Percentiles rank a stretch among this genome's conserved stretches.
These are phyloP conservation scores for Barnettozyma hawaiiensis DNA, from an alignment of 1,139 yeast genomes.

Conservation along the genomic window DNA sequence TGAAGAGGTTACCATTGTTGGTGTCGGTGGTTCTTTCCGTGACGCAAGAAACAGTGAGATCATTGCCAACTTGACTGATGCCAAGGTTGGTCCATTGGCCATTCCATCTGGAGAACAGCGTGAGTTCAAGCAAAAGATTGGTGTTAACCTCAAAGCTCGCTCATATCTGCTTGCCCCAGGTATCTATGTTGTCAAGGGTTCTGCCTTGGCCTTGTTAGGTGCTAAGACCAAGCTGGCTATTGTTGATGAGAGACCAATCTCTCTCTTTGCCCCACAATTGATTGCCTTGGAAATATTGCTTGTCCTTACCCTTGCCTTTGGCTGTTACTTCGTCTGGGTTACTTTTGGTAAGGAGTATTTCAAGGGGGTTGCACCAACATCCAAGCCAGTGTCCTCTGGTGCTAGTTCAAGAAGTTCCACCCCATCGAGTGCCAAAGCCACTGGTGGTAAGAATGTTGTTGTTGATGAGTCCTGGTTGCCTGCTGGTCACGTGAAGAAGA, in stretches of 20 bases:
- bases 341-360: slow-evolving; percentile 39
- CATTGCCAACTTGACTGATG: slow-evolving; percentile 58
- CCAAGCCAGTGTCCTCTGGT: slow-evolving; percentile 27
- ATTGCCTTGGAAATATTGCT: slow-evolving; percentile 56
- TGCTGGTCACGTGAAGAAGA: slow-evolving; percentile 38
- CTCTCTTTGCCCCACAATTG: slow-evolving; percentile 69
- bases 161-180: slow-evolving; percentile 59
- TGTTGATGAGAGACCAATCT: slow-evolving; percentile 61
- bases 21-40: slow-evolving; percentile 67
- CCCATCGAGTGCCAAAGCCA: slow-evolving; percentile 17
- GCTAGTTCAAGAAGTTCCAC: slow-evolving; percentile 19
- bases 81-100: slow-evolving; percentile 57
- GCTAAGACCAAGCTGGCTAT: slow-evolving; percentile 53
- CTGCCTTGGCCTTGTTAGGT: slow-evolving; percentile 50
- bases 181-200: slow-evolving; percentile 47
- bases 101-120: slow-evolving; percentile 46
- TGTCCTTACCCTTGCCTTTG: slow-evolving; percentile 42
- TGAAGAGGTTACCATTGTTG: slow-evolving; percentile 50
- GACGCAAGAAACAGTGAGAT: slow-evolving; percentile 49
- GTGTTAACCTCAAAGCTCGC: slow-evolving; percentile 51
- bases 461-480: slow-evolving; percentile 58
- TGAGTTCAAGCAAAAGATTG: slow-evolving; percentile 48
- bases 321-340: slow-evolving; percentile 44
- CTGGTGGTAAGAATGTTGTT: slow-evolving; percentile 32
- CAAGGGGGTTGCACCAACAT: slow-evolving; percentile 36